Base-by-base conservation (phyloP, 331 rosid species). In the Ulmus americana region DNA sequence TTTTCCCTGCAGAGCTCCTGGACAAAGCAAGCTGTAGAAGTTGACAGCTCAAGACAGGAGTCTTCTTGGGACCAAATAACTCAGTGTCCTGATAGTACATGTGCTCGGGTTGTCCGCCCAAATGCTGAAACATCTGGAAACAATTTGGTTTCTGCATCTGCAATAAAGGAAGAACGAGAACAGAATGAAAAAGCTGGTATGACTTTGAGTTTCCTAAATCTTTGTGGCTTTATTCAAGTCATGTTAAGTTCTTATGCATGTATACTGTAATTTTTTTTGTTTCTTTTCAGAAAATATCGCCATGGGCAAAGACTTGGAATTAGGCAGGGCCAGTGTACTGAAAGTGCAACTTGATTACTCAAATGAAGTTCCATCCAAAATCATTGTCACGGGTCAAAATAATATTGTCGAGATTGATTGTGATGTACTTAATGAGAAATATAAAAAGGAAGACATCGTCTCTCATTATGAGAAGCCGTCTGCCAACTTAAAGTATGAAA, bases 11-110 rank as follows among this genome's bases (percentile, higher is more conserved):
- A 91, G 97, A 82, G 96, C 79, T 88, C 97, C 55, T 91, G 97
- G 97, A 88, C 96, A 42, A 88, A 85, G 70, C 87, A 73, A 69
- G 89, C 86, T 56, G 80, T 82, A 57, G 97, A 88, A 76, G 91
- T 84, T 68, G 96, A 91, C 70, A 85, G 95, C 77, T 86, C 91
- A 11, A 76, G 40, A 65, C 77, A 80, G 40, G 74, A 52, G 15
- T 88, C 82, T 65, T 76, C 77, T 55, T 81, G 88, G 80, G 79
- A 78, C 73, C 80, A 80, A 55, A 76, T 69, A 59, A 59, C 75
- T 6, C 82, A 85, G 63, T 71, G 86, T 71, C 84, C 90, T 8
- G 95, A 85, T 74, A 85, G 96, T 82, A 91, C 90, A 16, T 91
- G 91, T 76, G 96, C 97, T 64, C 91, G 79, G 70, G 91, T 85